phyloP scores from a whole-genome alignment of 257 asterid genomes.

The Lantana camara region DNA sequence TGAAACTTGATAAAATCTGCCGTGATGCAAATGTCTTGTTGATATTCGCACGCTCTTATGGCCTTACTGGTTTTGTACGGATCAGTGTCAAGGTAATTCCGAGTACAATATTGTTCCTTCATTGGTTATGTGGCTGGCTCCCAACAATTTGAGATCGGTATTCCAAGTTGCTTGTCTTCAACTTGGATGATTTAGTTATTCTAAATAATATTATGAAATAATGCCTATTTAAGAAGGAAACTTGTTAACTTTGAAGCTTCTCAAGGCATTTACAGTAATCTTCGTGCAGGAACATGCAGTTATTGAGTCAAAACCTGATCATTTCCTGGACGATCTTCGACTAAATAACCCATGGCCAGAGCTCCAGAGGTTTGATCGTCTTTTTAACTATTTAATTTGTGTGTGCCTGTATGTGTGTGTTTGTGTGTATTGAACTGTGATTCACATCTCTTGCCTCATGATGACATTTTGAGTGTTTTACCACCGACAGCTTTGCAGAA shows the following conservation, averaged over 20 bases:
- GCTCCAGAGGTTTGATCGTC: slow-evolving; percentile 67
- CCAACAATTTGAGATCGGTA: slow-evolving; percentile 22
- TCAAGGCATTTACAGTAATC: slow-evolving; percentile 13
- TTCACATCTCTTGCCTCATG: slow-evolving; percentile 4
- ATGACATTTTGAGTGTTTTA: slow-evolving; percentile 29
- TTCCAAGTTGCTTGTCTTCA: slow-evolving; percentile 8
- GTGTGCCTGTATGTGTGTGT: not conserved
- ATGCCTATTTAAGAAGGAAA: slow-evolving; percentile 5
- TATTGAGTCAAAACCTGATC: slow-evolving; percentile 94
- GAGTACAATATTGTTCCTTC: not conserved
- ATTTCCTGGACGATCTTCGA: slow-evolving; percentile 89
- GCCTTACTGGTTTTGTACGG: slow-evolving; percentile 90
- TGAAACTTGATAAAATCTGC: slow-evolving; percentile 85
- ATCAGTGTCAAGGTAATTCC: slow-evolving; percentile 81
- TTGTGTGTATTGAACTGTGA: not conserved
- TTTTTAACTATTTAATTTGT: slow-evolving; percentile 22
- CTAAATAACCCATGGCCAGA: slow-evolving; percentile 95
- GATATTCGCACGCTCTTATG: slow-evolving; percentile 94
- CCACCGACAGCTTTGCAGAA: slow-evolving; percentile 67
- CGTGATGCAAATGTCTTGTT: slow-evolving; percentile 79
- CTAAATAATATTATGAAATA: not conserved
- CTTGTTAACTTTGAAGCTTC: not conserved
- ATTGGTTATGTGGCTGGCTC: slow-evolving; percentile 3
- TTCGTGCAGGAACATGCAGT: slow-evolving; percentile 88
- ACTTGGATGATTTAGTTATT: slow-evolving; percentile 6